Evolutionary conservation across 148 eudicot genomes (phyloP), one percentile per base, ranked within the genome.

Genomic region (Amaranthus hypochondriacus): DNA sequence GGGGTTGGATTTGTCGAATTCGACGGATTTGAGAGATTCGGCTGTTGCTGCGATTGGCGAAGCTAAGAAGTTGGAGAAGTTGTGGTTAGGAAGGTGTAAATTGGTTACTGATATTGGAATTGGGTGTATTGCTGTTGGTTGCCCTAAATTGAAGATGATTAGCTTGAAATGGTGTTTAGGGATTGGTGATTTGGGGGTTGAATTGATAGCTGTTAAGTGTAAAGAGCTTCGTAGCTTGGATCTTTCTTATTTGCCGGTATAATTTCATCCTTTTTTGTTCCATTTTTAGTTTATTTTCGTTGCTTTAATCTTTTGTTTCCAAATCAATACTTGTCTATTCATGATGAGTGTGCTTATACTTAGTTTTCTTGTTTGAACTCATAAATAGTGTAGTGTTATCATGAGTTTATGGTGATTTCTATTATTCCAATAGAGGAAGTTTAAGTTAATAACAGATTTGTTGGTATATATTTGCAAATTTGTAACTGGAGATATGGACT

Each of bases 61-160:
- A 78, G 97, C 90, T 4, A 86, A 71, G 89, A 83, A 79, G 68
- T 70, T 94, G 84, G 90, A 91, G 82, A 88, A 60, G 68, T 75
- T 94, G 86, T 84, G 85, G 83, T 73, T 94, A 68, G 87, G 80
- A 58, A 84, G 98, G 86, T 94, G 98, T 76, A 94, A 89, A 68
- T 14, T 80, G 73, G 70, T 94, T n/a, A 94, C 95, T 3, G 98
- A 94, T 86, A 91, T 94, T 47, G 98, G 98, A 72, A 86, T 94
- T 68, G 97, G 97, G 8, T 94, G 98, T 89, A 82, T 94, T 68
- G 98, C 98, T 9, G 97, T 94, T 54, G 98, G 98, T 51, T 94
- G 98, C 78, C 76, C 70, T 79, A 94, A 87, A 28, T 73, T 94
- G 88, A 91, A 78, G 84, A 51, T 81, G 66, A 69, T 94, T 62